phyloP scores from a whole-genome alignment of 2,329 filamentous ascomycete species.

The Aspergillus ochraceoroseus region DNA sequence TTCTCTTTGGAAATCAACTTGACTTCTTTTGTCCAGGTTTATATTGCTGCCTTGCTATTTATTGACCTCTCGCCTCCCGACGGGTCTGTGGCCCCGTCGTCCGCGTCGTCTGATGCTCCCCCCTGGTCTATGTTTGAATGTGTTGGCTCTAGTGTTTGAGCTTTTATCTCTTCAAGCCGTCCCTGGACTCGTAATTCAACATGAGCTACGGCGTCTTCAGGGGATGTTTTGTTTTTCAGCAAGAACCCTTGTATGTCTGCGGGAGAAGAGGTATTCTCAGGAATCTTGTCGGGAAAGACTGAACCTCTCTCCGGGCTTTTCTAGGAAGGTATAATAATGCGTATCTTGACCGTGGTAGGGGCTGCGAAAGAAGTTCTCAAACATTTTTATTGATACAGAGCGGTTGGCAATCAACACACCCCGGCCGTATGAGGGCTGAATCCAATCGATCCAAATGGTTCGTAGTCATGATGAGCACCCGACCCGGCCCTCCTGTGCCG shows the following conservation, averaged over 20 bases:
- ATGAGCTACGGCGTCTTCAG: slow-evolving; percentile 43
- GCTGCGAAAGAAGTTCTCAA: slow-evolving; percentile 7
- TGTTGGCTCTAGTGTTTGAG: too few relatives aligned
- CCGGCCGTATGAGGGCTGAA: slow-evolving; percentile 60
- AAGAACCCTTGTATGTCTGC: slow-evolving; percentile 53
- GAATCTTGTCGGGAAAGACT: slow-evolving; percentile 44
- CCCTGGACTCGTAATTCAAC: slow-evolving; percentile 39
- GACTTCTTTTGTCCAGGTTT: too few relatives aligned
- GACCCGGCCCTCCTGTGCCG: slow-evolving; percentile 72
- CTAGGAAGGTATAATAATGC: too few relatives aligned
- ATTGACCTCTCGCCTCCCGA: too few relatives aligned
- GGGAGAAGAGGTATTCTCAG: slow-evolving; percentile 47
- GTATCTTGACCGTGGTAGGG: not conserved
- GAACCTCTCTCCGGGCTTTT: too few relatives aligned
- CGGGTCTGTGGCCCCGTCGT: too few relatives aligned
- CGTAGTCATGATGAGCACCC: slow-evolving; percentile 78
- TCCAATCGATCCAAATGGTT: slow-evolving; percentile 70
- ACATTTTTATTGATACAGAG: slow-evolving; percentile 6
- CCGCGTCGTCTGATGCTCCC: too few relatives aligned
- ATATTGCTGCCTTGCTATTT: too few relatives aligned
- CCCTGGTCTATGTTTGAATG: too few relatives aligned
- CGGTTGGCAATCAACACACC: not conserved
- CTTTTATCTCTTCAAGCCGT: not conserved
- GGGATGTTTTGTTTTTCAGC: slow-evolving; percentile 48
- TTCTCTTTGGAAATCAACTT: too few relatives aligned